Evolutionary conservation across 169 alveolate species (phyloP).

Genomic region (Plasmodium malariae): DNA sequence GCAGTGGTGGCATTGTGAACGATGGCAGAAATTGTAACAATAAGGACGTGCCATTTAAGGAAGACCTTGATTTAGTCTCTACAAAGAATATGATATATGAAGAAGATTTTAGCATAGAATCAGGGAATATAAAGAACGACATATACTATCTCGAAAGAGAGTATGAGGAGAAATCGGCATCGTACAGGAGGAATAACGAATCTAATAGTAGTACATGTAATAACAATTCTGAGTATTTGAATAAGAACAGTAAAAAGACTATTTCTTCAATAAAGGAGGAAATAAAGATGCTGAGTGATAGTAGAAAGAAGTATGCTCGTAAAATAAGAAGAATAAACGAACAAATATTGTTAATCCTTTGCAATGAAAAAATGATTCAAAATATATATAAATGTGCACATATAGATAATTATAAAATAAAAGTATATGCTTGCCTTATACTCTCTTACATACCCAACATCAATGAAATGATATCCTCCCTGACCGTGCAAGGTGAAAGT

Average conservation of each 20-base stretch:
- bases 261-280: conserved; percentile 20
- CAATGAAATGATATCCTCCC: conserved; percentile 13
- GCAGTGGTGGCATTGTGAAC: no score
- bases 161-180: background rate
- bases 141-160: conserved; percentile 15
- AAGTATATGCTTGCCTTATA: conserved; percentile 42
- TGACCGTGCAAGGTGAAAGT: background rate
- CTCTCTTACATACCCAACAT: conserved; percentile 38
- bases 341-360: conserved; percentile 35
- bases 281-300: conserved; percentile 20
- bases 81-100: conserved; percentile 29
- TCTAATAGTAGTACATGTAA: background rate
- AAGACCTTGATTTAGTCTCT: background rate
- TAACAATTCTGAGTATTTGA: background rate
- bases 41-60: no score
- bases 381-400: conserved; percentile 54
- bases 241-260: background rate
- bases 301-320: conserved; percentile 16
- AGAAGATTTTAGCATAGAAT: conserved; percentile 54
- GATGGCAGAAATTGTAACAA: no score
- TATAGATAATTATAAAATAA: conserved; percentile 30
- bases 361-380: conserved; percentile 55
- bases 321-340: conserved; percentile 54
- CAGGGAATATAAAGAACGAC: conserved; percentile 36
- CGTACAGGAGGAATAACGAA: background rate